Evolutionary conservation across 2,329 filamentous ascomycete genomes (phyloP), one percentile per base, ranked within the genome.

Genomic region (Aspergillus uvarum): DNA sequence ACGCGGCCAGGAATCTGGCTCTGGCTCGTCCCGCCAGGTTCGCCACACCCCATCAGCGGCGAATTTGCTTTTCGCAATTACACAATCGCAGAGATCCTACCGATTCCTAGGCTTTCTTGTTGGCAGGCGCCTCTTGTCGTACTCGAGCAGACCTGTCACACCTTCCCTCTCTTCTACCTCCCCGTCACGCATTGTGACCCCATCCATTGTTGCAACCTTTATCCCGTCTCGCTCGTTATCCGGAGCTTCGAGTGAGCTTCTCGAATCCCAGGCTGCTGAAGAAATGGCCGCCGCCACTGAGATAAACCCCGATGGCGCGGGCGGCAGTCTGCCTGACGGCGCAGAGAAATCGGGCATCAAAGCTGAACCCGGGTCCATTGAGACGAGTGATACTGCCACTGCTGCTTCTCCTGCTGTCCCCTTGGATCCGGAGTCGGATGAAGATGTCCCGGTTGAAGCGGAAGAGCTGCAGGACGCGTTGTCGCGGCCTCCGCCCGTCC

Each of bases 401-500:
- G 64, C 35, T 55, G 44, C 58, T 10, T 53, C 65, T 35, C 2
- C 31, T 32, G 64, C 42, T 56, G 44, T 58, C 11, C 54, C 65
- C 14, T 58, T 77, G 31, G 82, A 87, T 68, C 81, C 82, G 19
- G 85, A 87, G 70, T 82, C 77, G 1, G 82, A 85, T 19, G 81
- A 76, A 24, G 82, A 82, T 54, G 77, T 83, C 22, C 73, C 73
- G 4, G 78, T 80, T 10, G 82, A 85, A 24, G 80, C 83, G 47
- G 82, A 84, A 66, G 85, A 87, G 67, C 75, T 87, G 53, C 81
- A 84, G 64, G 81, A 83, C 66, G 85, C 86, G 21, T 68, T 84
- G 24, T 81, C 82, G 8, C 81, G 91, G 58, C 84, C 89, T 12
- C 91, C 92, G 6, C 86, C 92, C 0, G 87, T 96, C 16, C 90